Percentiles rank a stretch among this genome's conserved stretches.
Evolutionary conservation across 2,329 filamentous ascomycete genomes (phyloP).

Genomic region (Calonectria pauciramosa): DNA sequence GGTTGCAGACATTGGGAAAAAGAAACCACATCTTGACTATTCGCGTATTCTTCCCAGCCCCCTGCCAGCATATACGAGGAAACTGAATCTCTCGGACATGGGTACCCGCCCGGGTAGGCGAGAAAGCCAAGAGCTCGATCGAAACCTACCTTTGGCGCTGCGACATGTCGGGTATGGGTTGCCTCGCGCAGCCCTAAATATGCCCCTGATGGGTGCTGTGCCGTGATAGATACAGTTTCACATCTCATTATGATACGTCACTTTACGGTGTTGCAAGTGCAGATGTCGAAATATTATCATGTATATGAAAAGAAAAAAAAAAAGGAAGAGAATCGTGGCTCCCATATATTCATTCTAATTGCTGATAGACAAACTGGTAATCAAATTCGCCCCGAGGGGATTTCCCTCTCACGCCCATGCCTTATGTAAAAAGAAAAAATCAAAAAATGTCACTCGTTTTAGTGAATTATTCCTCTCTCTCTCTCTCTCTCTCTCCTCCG

Average conservation of each 20-base stretch:
- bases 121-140: background rate
- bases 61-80: too few relatives aligned
- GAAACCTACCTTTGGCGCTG: background rate
- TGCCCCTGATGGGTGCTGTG: background rate
- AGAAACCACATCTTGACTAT: background rate
- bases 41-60: too few relatives aligned
- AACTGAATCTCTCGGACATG: background rate
- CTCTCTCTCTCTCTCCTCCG: background rate
- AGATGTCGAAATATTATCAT: background rate
- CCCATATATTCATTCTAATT: constrained; percentile 9
- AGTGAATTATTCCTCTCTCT: background rate
- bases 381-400: background rate
- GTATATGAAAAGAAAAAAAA: background rate
- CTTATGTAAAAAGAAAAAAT: background rate
- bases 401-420: constrained; percentile 1
- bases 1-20: background rate
- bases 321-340: constrained; percentile 1
- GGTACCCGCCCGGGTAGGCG: background rate
- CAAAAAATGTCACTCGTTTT: background rate
- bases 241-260: background rate
- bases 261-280: background rate
- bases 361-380: constrained; percentile 8
- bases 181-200: background rate
- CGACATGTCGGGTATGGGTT: background rate
- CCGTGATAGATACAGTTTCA: background rate